Evolutionary conservation across 2,329 filamentous ascomycete genomes (phyloP).

Genomic region (Verticillium alfalfae): DNA sequence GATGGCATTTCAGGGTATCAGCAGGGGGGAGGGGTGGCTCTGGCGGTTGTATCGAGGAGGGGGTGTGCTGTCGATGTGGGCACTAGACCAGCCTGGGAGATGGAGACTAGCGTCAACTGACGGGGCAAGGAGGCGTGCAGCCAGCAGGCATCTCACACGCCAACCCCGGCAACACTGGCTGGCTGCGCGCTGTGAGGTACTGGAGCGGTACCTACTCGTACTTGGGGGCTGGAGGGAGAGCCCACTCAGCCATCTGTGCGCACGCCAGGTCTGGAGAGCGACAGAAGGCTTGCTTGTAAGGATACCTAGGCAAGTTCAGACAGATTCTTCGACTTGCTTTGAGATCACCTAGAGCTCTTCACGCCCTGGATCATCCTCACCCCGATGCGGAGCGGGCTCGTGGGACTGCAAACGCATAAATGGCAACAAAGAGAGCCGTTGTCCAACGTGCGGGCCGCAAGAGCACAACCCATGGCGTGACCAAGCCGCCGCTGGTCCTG

Average conservation of each 20-base stretch:
- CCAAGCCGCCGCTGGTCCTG: background rate
- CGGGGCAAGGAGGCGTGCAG: background rate
- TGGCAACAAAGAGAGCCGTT: background rate
- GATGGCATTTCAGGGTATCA: conserved; percentile 2
- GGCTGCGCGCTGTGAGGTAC: background rate
- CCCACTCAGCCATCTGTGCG: background rate
- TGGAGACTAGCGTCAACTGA: background rate
- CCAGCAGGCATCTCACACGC: background rate
- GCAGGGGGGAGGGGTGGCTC: conserved; percentile 1
- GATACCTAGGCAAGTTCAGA: background rate
- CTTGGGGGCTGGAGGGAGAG: background rate
- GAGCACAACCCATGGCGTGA: background rate
- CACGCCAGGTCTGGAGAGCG: background rate
- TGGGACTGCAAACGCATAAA: background rate
- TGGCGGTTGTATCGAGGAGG: conserved; percentile 2
- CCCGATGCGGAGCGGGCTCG: background rate
- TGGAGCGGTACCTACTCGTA: background rate
- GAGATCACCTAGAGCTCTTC: background rate
- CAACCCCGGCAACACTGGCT: background rate
- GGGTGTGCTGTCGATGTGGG: background rate
- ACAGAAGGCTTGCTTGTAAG: background rate
- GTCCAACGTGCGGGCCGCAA: background rate
- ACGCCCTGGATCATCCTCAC: background rate
- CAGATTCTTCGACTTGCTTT: background rate
- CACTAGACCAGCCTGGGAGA: background rate